phyloP scores from a whole-genome alignment of 345 rosid species.

The Brassica juncea region DNA sequence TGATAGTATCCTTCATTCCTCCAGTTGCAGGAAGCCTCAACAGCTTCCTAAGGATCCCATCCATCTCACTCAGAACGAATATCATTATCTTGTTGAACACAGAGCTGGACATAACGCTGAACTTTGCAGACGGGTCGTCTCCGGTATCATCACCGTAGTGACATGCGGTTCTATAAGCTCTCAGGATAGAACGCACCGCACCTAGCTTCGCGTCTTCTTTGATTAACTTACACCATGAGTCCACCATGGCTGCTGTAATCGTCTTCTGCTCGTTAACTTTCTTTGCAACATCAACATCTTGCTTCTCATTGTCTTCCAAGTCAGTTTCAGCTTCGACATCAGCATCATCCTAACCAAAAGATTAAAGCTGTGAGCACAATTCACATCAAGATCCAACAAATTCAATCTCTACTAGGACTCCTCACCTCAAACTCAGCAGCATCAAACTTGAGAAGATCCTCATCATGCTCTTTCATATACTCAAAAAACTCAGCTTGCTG shows the following conservation, averaged over 20 bases:
- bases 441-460: constrained; percentile 74
- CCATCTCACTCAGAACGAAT: constrained; percentile 78
- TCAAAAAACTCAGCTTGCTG: constrained; percentile 88
- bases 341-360: constrained; percentile 37
- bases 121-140: constrained; percentile 58
- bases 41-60: constrained; percentile 71
- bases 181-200: constrained; percentile 70
- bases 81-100: constrained; percentile 89
- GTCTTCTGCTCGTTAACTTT: constrained; percentile 53
- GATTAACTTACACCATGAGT: constrained; percentile 71
- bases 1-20: constrained; percentile 77
- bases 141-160: constrained; percentile 93
- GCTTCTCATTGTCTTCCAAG: constrained; percentile 47
- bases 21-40: constrained; percentile 72
- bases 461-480: constrained; percentile 74
- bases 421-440: constrained; percentile 75
- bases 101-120: constrained; percentile 70
- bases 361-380: constrained; percentile 2
- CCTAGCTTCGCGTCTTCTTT: constrained; percentile 60
- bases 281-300: constrained; percentile 40
- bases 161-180: constrained; percentile 91
- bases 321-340: constrained; percentile 48
- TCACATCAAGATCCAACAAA: neutral
- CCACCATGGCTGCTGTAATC: constrained; percentile 72
- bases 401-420: constrained; percentile 23